Evolutionary conservation across 108 stramenopile species (phyloP).

Genomic region (Pseudonitzschia multiseries): DNA sequence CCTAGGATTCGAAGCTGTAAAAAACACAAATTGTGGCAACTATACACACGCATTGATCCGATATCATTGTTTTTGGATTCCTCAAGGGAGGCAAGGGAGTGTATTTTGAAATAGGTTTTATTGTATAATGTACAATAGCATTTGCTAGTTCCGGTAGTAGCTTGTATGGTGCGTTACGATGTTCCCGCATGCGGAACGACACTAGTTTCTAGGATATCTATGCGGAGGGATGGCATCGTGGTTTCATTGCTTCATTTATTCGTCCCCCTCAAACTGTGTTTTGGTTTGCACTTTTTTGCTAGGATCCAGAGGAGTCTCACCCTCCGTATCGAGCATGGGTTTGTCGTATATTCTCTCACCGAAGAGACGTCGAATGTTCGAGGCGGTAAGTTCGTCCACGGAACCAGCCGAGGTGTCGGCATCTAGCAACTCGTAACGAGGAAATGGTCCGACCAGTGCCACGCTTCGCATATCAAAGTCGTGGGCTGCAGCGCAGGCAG

Average conservation of each 20-base stretch:
- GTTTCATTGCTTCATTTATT: not conserved
- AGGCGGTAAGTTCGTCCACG: slow-evolving; percentile 46
- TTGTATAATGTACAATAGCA: too few species aligned
- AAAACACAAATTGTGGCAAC: too few species aligned
- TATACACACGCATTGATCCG: too few species aligned
- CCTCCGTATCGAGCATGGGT: slow-evolving; percentile 35
- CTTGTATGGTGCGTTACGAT: too few species aligned
- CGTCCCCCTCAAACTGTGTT: slow-evolving; percentile 30
- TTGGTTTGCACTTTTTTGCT: slow-evolving; percentile 23
- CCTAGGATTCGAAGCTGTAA: too few species aligned
- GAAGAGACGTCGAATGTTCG: slow-evolving; percentile 61
- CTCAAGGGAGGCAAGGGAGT: too few species aligned
- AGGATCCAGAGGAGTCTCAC: slow-evolving; percentile 11
- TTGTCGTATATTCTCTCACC: slow-evolving; percentile 50
- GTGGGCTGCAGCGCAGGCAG: slow-evolving; percentile 53
- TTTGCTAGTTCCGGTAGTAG: too few species aligned
- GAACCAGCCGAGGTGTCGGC: slow-evolving; percentile 61
- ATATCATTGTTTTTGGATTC: too few species aligned
- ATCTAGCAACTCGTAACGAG: slow-evolving; percentile 66
- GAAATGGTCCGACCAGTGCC: slow-evolving; percentile 57
- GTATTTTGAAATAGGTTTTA: too few species aligned
- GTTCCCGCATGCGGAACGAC: too few species aligned
- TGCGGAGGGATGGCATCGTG: too few species aligned
- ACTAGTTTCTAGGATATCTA: too few species aligned
- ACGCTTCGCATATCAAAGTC: slow-evolving; percentile 77